phyloP scores from a whole-genome alignment of 768 basidiomycete genomes.

The Scleroderma citrinum region DNA sequence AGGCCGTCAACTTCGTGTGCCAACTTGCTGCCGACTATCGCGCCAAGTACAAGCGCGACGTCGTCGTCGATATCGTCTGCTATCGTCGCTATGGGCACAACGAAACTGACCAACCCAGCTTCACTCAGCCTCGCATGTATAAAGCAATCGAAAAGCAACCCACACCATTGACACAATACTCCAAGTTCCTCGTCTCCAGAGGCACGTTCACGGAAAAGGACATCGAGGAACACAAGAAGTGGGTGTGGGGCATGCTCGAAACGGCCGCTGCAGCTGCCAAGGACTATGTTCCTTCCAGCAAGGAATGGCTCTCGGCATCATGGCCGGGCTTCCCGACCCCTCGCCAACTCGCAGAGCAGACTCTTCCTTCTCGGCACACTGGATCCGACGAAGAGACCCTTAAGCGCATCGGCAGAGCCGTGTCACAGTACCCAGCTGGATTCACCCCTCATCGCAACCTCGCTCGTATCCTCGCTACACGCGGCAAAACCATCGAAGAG shows the following conservation, averaged over 20 bases:
- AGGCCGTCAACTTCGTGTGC: slow-evolving; percentile 98
- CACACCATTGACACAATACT: slow-evolving; percentile 86
- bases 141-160: slow-evolving; percentile 92
- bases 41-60: slow-evolving; percentile 98
- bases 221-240: slow-evolving; percentile 96
- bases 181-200: slow-evolving; percentile 83
- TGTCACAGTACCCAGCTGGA: slow-evolving; percentile 78
- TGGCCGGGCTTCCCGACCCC: slow-evolving; percentile 99
- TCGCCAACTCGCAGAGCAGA: slow-evolving; percentile 87
- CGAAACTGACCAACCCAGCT: slow-evolving; percentile 97
- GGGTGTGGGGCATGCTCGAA: slow-evolving; percentile 99
- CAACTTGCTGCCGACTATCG: slow-evolving; percentile 97
- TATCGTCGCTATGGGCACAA: slow-evolving; percentile 99
- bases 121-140: slow-evolving; percentile 99
- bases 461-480: slow-evolving; percentile 79
- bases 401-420: slow-evolving; percentile 77
- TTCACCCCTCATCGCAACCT: slow-evolving; percentile 92
- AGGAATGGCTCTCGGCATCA: slow-evolving; percentile 96
- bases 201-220: slow-evolving; percentile 94
- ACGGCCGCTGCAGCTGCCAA: slow-evolving; percentile 90
- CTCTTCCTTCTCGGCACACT: slow-evolving; percentile 86
- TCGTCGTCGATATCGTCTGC: slow-evolving; percentile 97
- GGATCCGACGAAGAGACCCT: slow-evolving; percentile 74
- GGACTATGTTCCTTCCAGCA: slow-evolving; percentile 90
- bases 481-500: slow-evolving; percentile 89